Percentiles rank a stretch among this genome's conserved stretches.
Evolutionary conservation across 2,329 filamentous ascomycete species (phyloP).

Genomic region (Colletotrichum limetticola): DNA sequence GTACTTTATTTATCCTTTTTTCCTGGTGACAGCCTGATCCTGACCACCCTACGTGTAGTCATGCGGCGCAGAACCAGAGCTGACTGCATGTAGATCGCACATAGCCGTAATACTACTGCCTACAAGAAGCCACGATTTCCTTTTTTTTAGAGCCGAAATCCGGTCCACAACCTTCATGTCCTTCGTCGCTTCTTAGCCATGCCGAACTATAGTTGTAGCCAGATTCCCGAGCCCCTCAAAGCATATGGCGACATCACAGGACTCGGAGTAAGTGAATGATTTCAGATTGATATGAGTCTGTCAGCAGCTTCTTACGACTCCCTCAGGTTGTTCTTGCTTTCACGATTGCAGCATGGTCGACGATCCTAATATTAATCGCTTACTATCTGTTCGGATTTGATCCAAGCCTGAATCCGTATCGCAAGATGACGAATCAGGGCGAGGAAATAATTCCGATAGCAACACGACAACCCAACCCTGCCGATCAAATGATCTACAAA

Average conservation of each 20-base stretch:
- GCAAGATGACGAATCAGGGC: background rate
- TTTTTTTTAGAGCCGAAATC: too few relatives aligned
- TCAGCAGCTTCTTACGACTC: too few relatives aligned
- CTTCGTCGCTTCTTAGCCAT: too few relatives aligned
- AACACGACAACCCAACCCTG: background rate
- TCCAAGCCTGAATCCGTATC: background rate
- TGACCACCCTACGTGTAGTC: too few relatives aligned
- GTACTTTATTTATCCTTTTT: too few relatives aligned
- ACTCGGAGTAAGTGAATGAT: background rate
- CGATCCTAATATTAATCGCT: background rate
- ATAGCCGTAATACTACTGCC: too few relatives aligned
- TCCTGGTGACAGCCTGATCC: too few relatives aligned
- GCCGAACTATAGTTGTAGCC: background rate
- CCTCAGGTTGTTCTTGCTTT: background rate
- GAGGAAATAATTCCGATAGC: background rate
- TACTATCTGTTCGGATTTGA: background rate
- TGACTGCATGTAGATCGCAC: too few relatives aligned
- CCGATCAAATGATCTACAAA: background rate
- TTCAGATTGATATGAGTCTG: too few relatives aligned
- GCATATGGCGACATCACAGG: slow-evolving; percentile 11
- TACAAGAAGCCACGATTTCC: too few relatives aligned
- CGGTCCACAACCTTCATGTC: too few relatives aligned
- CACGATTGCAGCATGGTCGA: background rate
- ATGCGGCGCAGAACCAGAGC: too few relatives aligned
- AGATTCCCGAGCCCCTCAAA: background rate